Conservation (phyloP, 768 basidiomycete species). For the Clitopilus hobsonii region DNA sequence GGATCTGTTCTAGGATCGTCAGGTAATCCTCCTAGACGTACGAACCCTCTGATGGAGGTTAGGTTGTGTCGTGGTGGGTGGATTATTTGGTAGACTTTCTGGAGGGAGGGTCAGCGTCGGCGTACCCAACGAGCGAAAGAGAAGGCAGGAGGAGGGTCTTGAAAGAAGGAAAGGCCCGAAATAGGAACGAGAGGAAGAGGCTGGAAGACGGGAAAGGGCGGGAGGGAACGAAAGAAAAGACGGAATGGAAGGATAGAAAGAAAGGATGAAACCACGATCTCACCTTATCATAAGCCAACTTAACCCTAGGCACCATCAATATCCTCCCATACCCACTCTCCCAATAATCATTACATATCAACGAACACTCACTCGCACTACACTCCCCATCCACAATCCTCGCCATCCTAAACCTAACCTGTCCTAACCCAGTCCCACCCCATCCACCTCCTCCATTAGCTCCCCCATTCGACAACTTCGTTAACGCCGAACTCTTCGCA, state of each 20-base stretch:
- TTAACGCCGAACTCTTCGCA: neutral
- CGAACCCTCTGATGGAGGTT: constrained; percentile 93
- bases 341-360: constrained; percentile 99
- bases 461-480: neutral
- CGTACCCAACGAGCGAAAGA: neutral
- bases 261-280: constrained; percentile 18
- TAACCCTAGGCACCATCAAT: constrained; percentile 96
- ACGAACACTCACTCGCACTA: constrained; percentile 90
- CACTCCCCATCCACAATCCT: constrained; percentile 84
- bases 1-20: constrained; percentile 96
- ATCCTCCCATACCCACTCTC: constrained; percentile 93
- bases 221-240: no score
- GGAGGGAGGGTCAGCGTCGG: constrained; percentile 4
- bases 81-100: constrained; percentile 94
- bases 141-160: neutral
- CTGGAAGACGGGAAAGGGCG: no score
- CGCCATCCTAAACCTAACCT: constrained; percentile 96
- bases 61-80: constrained; percentile 89
- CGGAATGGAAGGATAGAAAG: no score
- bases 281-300: constrained; percentile 91
- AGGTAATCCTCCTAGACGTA: constrained; percentile 91
- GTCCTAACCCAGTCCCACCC: constrained; percentile 16
- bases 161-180: neutral
- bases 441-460: neutral
- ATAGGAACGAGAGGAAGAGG: neutral